Percentiles rank a stretch among this genome's conserved stretches.
phyloP scores from a whole-genome alignment of 176 grass and related monocot species.

The Triticum turgidum region DNA sequence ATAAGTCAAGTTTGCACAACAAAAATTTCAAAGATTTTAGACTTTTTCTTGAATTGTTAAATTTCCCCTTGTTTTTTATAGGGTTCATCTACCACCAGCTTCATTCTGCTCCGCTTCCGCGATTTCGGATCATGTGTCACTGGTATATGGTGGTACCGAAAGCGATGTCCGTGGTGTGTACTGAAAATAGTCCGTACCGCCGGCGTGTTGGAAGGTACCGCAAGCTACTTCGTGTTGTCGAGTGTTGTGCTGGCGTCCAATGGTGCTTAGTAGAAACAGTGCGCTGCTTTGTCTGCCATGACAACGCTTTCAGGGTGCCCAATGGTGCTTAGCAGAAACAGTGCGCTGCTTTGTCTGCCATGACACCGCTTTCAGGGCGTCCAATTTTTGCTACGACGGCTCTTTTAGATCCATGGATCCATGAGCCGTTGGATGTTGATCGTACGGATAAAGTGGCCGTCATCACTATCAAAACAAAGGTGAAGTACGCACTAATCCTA shows the following conservation, averaged over 20 bases:
- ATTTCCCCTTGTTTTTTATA: too few species aligned
- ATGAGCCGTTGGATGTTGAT: too few species aligned
- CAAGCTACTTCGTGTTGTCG: slow-evolving; percentile 1
- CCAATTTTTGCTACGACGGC: neutral
- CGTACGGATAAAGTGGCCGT: neutral
- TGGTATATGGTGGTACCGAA: neutral
- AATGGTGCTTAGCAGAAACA: slow-evolving; percentile 4
- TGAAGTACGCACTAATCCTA: neutral
- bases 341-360: neutral
- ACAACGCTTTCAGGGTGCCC: neutral
- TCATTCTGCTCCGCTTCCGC: neutral
- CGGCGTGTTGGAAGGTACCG: neutral
- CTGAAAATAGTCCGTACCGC: neutral
- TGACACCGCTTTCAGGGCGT: neutral
- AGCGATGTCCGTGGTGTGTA: neutral
- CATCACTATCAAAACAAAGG: neutral
- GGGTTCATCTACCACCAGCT: too few species aligned
- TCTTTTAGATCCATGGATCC: neutral
- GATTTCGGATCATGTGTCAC: neutral
- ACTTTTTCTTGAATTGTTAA: too few species aligned
- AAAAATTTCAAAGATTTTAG: too few species aligned
- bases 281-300: neutral
- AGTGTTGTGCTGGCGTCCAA: neutral
- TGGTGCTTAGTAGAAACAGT: neutral
- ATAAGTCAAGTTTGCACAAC: too few species aligned